Evolutionary conservation across 2,329 filamentous ascomycete genomes (phyloP).

Genomic region (Daldinia sp.): DNA sequence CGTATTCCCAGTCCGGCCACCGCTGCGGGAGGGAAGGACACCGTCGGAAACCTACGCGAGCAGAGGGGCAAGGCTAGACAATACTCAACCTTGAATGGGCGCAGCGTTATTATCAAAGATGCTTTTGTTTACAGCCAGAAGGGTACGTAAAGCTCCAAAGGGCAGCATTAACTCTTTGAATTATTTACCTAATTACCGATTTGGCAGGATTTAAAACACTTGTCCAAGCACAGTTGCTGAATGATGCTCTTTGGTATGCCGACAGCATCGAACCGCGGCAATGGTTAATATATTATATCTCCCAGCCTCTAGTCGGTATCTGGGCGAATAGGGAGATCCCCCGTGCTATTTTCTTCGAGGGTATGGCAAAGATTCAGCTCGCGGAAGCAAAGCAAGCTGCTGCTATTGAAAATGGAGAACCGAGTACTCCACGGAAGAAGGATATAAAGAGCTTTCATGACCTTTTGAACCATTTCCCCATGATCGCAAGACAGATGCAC

Average conservation of each 20-base stretch:
- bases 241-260: constrained; percentile 86
- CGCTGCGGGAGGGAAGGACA: constrained; percentile 64
- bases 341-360: constrained; percentile 67
- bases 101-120: constrained; percentile 94
- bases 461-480: constrained; percentile 87
- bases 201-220: constrained; percentile 84
- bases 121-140: constrained; percentile 94
- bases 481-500: constrained; percentile 97
- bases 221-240: constrained; percentile 86
- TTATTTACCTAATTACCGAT: constrained; percentile 38
- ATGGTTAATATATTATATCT: constrained; percentile 98
- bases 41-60: constrained; percentile 75
- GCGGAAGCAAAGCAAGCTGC: constrained; percentile 50
- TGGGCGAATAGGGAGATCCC: constrained; percentile 79
- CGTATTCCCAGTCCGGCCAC: constrained; percentile 71
- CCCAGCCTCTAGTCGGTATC: constrained; percentile 82
- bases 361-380: constrained; percentile 51
- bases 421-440: constrained; percentile 75
- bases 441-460: constrained; percentile 92
- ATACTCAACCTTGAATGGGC: constrained; percentile 89
- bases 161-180: constrained; percentile 6
- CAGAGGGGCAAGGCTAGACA: constrained; percentile 92
- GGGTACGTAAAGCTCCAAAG: constrained; percentile 61
- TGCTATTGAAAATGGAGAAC: constrained; percentile 53
- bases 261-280: constrained; percentile 88